A percentile compares a stretch with the other conserved stretches of the same genome.
Conservation (phyloP, 2,329 filamentous ascomycete species). For the Fusarium scirpi region DNA sequence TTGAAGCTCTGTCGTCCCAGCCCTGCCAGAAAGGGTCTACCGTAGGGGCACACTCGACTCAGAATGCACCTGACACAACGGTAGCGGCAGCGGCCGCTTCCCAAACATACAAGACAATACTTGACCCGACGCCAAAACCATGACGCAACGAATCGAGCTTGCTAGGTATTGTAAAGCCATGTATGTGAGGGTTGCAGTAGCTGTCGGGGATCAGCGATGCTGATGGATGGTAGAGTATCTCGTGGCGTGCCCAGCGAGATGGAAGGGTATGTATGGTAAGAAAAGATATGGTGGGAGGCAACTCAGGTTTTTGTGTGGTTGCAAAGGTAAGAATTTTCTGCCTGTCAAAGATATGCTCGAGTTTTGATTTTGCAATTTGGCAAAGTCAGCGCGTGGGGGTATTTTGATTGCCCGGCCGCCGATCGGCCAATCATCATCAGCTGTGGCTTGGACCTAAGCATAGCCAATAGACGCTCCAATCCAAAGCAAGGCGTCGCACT, state of each 20-base stretch:
- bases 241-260: conserved; percentile 33
- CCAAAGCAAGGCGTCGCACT: background rate
- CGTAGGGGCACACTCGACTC: background rate
- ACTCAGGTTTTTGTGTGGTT: conserved; percentile 38
- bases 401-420: conserved; percentile 29
- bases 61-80: background rate
- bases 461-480: conserved; percentile 33
- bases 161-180: conserved; percentile 11
- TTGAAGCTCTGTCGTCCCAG: conserved; percentile 1
- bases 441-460: background rate
- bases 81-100: conserved; percentile 19
- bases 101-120: conserved; percentile 4
- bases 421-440: conserved; percentile 5
- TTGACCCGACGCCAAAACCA: conserved; percentile 10
- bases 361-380: conserved; percentile 48
- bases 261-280: background rate
- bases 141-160: conserved; percentile 16
- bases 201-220: conserved; percentile 38
- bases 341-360: conserved; percentile 38
- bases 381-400: conserved; percentile 49
- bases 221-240: conserved; percentile 24
- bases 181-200: conserved; percentile 28
- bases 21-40: conserved; percentile 1
- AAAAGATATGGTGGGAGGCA: conserved; percentile 25
- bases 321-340: conserved; percentile 36